These are phyloP conservation scores for Lenzites betulinus DNA, from an alignment of 768 basidiomycete genomes.

Conservation along the genomic window DNA sequence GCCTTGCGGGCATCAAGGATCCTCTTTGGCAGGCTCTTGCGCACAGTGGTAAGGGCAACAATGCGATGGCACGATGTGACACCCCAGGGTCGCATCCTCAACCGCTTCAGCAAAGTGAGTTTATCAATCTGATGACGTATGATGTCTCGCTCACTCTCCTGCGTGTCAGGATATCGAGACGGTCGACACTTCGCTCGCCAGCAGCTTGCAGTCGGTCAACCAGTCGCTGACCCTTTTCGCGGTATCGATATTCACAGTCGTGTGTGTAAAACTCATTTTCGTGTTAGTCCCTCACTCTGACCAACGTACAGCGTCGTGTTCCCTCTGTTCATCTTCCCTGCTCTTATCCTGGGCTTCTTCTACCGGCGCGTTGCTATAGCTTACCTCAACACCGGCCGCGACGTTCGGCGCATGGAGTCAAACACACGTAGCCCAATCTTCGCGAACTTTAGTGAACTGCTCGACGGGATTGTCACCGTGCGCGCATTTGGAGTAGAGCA, in stretches of 20 bases:
- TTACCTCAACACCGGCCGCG: constrained; percentile 79
- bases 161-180: constrained; percentile 88
- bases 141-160: no score
- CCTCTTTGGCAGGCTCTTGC: constrained; percentile 55
- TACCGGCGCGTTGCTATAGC: constrained; percentile 73
- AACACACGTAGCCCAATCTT: constrained; percentile 85
- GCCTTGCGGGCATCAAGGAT: constrained; percentile 42
- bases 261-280: constrained; percentile 46
- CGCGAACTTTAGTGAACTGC: constrained; percentile 77
- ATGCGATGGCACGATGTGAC: constrained; percentile 87
- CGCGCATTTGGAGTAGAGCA: constrained; percentile 86
- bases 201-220: constrained; percentile 75
- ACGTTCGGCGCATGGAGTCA: constrained; percentile 88
- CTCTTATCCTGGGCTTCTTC: constrained; percentile 66
- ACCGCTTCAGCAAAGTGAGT: constrained; percentile 72
- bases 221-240: constrained; percentile 76
- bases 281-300: not conserved
- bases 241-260: constrained; percentile 71
- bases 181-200: constrained; percentile 72
- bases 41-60: constrained; percentile 74
- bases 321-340: constrained; percentile 82
- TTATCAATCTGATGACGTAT: not conserved
- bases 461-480: constrained; percentile 92
- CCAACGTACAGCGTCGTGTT: constrained; percentile 56
- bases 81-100: constrained; percentile 84